These are phyloP conservation scores for Bretschneidera sinensis DNA, from an alignment of 345 rosid genomes.

Conservation along the genomic window DNA sequence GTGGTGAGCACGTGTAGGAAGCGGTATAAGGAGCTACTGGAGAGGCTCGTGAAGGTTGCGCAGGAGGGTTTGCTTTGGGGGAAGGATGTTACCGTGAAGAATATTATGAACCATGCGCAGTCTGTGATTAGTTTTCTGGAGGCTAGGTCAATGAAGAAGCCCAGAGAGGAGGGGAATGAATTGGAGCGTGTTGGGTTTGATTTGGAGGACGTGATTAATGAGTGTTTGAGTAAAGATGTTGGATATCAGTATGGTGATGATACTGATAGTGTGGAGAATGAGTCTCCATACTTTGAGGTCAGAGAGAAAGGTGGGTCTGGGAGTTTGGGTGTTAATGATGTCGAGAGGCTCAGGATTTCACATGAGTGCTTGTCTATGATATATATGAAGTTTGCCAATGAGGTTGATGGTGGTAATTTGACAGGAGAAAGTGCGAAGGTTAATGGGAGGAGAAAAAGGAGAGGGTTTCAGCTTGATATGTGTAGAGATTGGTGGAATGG, in stretches of 20 bases:
- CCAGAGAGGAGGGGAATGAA: conserved; percentile 2
- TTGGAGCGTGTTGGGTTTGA: conserved; percentile 16
- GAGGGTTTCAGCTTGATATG: conserved; percentile 17
- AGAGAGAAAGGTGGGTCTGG: conserved; percentile 16
- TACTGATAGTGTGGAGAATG: conserved; percentile 6
- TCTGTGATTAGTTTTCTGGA: conserved; percentile 66
- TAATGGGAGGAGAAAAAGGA: conserved; percentile 12
- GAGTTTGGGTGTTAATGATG: conserved; percentile 2
- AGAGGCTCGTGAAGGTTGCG: conserved; percentile 60
- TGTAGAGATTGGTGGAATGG: conserved; percentile 77
- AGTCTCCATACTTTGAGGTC: conserved; percentile 30
- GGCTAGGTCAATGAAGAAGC: conserved; percentile 49
- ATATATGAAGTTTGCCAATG: conserved; percentile 35
- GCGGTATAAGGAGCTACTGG: conserved; percentile 60
- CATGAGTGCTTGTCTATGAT: conserved; percentile 41
- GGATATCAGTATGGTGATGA: conserved; percentile 24
- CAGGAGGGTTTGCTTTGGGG: conserved; percentile 80
- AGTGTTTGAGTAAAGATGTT: conserved; percentile 44
- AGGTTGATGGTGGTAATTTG: conserved; percentile 16
- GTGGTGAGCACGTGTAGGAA: conserved; percentile 36
- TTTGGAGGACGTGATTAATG: conserved; percentile 27
- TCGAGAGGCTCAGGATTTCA: conserved; percentile 35
- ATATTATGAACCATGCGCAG: conserved; percentile 54
- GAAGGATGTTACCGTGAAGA: conserved; percentile 63
- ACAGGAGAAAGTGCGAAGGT: conserved; percentile 10